Evolutionary conservation across 1,284 basidiomycete species (phyloP), one percentile per base, ranked within the genome.

Genomic region (Apiotrichum brassicae): DNA sequence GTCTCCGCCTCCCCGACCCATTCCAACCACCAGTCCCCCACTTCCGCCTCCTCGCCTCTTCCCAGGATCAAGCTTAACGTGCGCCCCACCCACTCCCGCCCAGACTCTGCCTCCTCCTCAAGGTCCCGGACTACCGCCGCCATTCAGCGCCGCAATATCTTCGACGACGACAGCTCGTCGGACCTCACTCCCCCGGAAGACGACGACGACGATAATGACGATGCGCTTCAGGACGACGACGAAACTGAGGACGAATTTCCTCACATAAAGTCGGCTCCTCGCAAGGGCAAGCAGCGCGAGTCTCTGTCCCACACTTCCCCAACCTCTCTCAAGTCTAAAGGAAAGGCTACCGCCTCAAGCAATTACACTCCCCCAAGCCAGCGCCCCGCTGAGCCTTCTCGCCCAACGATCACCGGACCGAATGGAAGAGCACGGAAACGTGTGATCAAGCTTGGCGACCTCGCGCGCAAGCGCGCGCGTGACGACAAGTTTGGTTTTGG

Each of bases 401-500:
- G 48, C 48, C 60, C 57, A 43, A 56, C 46, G 41, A 47, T 48
- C 32, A 43, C 32, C 4, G 66, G 65, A 2, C 65, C 63, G 4
- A 51, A 39, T 23, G 65, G 65, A 5, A 49, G 68, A 9, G 66
- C 68, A 19, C 61, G 63, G 53, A 69, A 66, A 51, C 60, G 62
- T 37, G 51, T 47, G 11, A 46, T 64, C 43, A 69, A 67, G 52
- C 44, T 67, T 23, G 67, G 62, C 44, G 65, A 68, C 33, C 51
- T 59, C 28, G 67, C 62, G 19, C 59, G 63, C 20, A 46, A 61
- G 20, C 57, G 68, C 44, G 68, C 65, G 5, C 60, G 68, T 47
- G 68, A 66, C 48, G 68, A 62, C 34, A 69, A 69, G 53, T 65
- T 68, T 51, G 59, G 58, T 30, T 54, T 62, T 34, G 64, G 56